phyloP scores from a whole-genome alignment of 805 yeast genomes.

The Danielia reshetovae region DNA sequence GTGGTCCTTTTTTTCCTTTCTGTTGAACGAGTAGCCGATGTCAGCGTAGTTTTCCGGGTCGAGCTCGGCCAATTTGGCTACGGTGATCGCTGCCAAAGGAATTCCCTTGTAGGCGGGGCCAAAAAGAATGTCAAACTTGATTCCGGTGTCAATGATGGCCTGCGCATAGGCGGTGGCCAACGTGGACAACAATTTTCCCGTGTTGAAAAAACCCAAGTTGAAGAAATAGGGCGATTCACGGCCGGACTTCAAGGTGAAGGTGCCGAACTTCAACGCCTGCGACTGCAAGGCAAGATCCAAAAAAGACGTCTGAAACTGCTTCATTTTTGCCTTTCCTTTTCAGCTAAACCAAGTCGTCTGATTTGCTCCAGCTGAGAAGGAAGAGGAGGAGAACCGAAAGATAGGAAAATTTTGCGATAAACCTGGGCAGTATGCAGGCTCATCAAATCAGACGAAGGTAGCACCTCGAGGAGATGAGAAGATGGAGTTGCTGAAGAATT shows the following conservation, averaged over 20 bases:
- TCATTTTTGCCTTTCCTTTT: slow-evolving; percentile 23
- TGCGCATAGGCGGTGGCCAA: slow-evolving; percentile 87
- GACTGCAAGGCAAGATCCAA: slow-evolving; percentile 78
- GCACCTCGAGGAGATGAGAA: too few species aligned
- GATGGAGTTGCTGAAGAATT: too few species aligned
- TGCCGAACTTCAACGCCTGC: slow-evolving; percentile 82
- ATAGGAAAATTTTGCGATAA: background rate
- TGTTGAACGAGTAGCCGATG: slow-evolving; percentile 87
- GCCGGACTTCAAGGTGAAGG: slow-evolving; percentile 87
- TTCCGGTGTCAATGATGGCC: slow-evolving; percentile 74
- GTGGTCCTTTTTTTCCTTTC: slow-evolving; percentile 95
- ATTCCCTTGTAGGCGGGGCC: slow-evolving; percentile 99
- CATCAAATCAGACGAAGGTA: too few species aligned
- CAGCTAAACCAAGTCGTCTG: slow-evolving; percentile 6
- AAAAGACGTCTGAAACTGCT: slow-evolving; percentile 58
- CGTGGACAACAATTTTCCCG: slow-evolving; percentile 73
- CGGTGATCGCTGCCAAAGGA: slow-evolving; percentile 89
- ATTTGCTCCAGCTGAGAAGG: slow-evolving; percentile 11
- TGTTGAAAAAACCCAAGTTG: slow-evolving; percentile 77
- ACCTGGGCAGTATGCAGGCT: background rate
- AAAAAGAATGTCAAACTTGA: slow-evolving; percentile 85
- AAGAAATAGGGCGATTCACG: slow-evolving; percentile 90
- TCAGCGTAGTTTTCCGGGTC: slow-evolving; percentile 73
- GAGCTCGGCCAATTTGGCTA: slow-evolving; percentile 86
- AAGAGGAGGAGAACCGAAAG: slow-evolving; percentile 1